These are phyloP conservation scores for Physcomitrium patens DNA, from an alignment of 225 moss, liverwort and hornwort genomes.

Conservation along the genomic window DNA sequence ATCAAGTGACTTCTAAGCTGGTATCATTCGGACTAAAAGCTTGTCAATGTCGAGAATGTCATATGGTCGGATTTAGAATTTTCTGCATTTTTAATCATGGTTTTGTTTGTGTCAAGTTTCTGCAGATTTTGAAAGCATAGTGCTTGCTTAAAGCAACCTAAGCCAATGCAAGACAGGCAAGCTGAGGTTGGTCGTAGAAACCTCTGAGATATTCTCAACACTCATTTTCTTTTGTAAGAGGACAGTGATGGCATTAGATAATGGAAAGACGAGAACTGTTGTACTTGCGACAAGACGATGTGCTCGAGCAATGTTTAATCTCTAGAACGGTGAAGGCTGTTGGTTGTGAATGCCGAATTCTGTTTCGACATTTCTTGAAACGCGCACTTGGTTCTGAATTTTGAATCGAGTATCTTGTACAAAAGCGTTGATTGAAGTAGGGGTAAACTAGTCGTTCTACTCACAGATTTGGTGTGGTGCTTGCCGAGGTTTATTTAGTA, in stretches of 20 bases:
- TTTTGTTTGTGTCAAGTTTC: neutral
- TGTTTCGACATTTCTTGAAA: constrained; percentile 1
- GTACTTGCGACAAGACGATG: neutral
- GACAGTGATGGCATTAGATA: neutral
- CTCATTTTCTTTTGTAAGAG: too few relatives aligned
- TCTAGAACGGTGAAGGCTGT: neutral
- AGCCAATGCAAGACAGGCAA: constrained; percentile 57
- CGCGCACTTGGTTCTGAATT: neutral
- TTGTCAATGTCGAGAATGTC: neutral
- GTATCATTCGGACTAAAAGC: neutral
- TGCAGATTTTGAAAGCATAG: constrained; percentile 27
- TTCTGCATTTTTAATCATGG: neutral
- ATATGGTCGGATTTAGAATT: neutral
- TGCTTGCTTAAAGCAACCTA: constrained; percentile 22
- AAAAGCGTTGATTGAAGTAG: neutral
- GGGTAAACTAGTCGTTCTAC: neutral
- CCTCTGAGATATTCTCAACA: neutral
- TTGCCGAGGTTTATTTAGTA: neutral
- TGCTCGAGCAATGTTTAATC: neutral
- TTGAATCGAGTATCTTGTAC: neutral
- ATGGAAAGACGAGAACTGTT: neutral
- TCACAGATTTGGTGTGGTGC: neutral
- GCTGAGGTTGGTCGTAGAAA: constrained; percentile 43
- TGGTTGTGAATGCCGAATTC: neutral
- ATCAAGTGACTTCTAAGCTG: neutral